These are phyloP conservation scores for Aureobasidium sp. DNA, from an alignment of 2,329 filamentous ascomycete species.

Conservation along the genomic window DNA sequence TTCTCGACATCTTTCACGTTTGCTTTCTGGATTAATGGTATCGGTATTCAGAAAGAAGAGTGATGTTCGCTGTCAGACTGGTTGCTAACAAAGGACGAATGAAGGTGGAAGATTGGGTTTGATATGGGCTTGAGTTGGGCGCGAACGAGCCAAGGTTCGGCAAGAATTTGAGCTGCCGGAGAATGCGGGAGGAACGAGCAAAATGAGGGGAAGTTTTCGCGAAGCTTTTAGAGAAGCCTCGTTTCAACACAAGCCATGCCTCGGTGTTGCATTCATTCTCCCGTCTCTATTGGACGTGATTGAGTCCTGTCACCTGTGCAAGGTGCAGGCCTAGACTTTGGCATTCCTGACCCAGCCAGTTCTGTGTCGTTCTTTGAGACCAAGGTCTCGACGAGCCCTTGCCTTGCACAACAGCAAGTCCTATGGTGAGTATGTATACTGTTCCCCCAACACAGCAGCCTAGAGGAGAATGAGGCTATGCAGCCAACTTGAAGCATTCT, in stretches of 20 bases:
- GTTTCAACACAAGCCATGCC: background rate
- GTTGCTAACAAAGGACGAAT: too few relatives aligned
- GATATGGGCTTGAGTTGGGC: background rate
- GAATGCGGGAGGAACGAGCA: background rate
- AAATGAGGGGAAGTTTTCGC: background rate
- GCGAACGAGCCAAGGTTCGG: constrained; percentile 2
- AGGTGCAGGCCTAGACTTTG: background rate
- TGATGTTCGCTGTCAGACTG: background rate
- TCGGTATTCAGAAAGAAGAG: background rate
- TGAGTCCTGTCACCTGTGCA: background rate
- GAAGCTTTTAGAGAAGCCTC: background rate
- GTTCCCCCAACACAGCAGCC: background rate
- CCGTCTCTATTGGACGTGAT: background rate
- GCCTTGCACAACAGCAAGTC: background rate
- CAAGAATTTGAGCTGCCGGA: background rate
- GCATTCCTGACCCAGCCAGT: background rate
- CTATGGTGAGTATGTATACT: background rate
- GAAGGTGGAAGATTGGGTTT: background rate
- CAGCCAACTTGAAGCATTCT: too few relatives aligned
- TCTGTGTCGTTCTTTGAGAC: background rate
- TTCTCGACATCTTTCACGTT: background rate
- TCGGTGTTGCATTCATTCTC: background rate
- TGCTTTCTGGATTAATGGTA: background rate
- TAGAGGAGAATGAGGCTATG: too few relatives aligned
- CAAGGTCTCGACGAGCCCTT: background rate